Evolutionary conservation across 2,329 filamentous ascomycete species (phyloP), one percentile per base, ranked within the genome.

Genomic region (Karstenula rhodostoma): DNA sequence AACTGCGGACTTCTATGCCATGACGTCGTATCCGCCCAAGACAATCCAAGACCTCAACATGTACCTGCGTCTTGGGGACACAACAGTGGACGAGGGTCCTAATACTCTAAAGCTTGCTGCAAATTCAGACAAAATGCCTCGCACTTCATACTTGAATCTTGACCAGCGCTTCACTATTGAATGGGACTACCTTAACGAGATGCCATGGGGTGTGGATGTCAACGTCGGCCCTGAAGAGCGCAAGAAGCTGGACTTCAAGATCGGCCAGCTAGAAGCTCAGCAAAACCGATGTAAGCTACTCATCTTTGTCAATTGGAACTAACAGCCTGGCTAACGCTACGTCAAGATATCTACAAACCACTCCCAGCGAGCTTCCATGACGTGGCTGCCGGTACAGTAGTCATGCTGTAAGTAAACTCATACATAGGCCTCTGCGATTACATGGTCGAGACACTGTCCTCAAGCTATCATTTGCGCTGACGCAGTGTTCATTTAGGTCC

Each of bases 81-180:
- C 29, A 2, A 9, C 8, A 32, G 29, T 6, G 2, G 29, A 32
- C 4, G 53, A 59, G 27, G 64, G 60, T 12, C 1, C 43, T 2
- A 9, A 47, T 8, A 58, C 58, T 3, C 44, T 72, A 13, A 59
- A 44, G 44, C 59, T 71, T 8, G 58, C 51, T 2, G 15, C 17
- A 8, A 58, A 40, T 15, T 67, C 66, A 15, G 7, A 23, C 3
- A 4, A 5, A 6, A 71, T 72, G 68, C 25, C 57, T 15, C 25
- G 27, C 1, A 50, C 59, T 33, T 67, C 65, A 2, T 71, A 58
- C 59, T 33, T 64, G 1, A 72, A 32, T 32, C 60, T 70, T 6
- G 65, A 68, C 25, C 61, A 32, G 53, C 63, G 61, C 2, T 70
- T 60, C 59, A 46, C 19, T 12, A 70, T 71, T 42, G 67, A 72